Evolutionary conservation across 2,329 filamentous ascomycete genomes (phyloP).

Genomic region (Apiospora aurea): DNA sequence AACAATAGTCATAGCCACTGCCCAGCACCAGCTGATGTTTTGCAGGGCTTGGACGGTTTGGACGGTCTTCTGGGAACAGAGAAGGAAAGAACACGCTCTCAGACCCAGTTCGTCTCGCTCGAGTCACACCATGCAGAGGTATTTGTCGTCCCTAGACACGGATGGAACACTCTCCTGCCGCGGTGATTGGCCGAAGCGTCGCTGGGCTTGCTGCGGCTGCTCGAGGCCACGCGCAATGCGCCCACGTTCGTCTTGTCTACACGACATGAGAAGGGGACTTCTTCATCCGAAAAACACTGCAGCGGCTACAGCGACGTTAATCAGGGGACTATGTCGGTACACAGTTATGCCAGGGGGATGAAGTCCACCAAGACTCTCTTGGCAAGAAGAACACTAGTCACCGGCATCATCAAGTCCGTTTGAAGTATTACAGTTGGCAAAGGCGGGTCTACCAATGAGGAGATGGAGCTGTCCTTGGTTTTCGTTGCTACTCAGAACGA

Average conservation of each 20-base stretch:
- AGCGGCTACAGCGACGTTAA: background rate
- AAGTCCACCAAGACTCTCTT: background rate
- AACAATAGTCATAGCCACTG: conserved; percentile 9
- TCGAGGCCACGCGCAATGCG: background rate
- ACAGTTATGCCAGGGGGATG: background rate
- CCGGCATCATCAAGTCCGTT: conserved; percentile 1
- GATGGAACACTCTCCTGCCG: background rate
- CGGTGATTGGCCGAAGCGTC: background rate
- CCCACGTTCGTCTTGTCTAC: conserved; percentile 15
- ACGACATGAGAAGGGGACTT: background rate
- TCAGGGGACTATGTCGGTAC: background rate
- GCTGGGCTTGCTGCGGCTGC: background rate
- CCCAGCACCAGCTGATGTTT: conserved; percentile 4
- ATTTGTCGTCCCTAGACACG: conserved; percentile 18
- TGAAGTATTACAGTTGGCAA: conserved; percentile 6
- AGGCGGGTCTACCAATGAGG: background rate
- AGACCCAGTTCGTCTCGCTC: conserved; percentile 18
- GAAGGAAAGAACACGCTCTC: background rate
- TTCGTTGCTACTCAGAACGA: background rate
- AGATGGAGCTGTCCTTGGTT: background rate
- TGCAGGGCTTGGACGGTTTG: conserved; percentile 5
- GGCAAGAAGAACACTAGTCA: background rate
- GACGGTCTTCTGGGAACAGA: background rate
- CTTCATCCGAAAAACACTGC: background rate
- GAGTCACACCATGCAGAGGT: conserved; percentile 6